These are phyloP conservation scores for Calycina herbarum DNA, from an alignment of 2,329 filamentous ascomycete genomes.

Conservation along the genomic window DNA sequence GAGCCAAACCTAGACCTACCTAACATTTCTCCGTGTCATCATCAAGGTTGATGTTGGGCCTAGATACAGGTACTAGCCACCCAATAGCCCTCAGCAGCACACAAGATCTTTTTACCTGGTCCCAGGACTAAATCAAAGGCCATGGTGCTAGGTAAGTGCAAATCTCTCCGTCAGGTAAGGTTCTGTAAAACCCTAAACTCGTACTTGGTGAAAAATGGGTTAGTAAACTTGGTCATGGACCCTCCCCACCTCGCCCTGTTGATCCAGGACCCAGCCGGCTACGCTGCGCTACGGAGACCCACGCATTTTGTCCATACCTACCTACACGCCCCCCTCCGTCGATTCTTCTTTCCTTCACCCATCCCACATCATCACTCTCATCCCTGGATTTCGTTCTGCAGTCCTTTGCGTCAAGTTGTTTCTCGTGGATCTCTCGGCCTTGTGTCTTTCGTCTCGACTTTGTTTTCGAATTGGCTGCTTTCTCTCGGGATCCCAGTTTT, in stretches of 20 bases:
- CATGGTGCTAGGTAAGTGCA: not conserved
- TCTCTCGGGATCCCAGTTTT: conserved; percentile 33
- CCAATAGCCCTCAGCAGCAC: not conserved
- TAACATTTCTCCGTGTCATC: not conserved
- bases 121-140: not conserved
- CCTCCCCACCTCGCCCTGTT: conserved; percentile 3
- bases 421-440: conserved; percentile 38
- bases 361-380: conserved; percentile 25
- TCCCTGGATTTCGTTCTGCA: conserved; percentile 29
- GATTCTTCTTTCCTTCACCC: conserved; percentile 18
- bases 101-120: not conserved
- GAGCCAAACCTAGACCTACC: too few relatives aligned
- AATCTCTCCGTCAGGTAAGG: conserved; percentile 3
- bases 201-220: conserved; percentile 1
- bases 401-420: conserved; percentile 38
- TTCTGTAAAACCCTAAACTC: conserved; percentile 3
- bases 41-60: not conserved
- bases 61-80: not conserved
- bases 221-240: conserved; percentile 7
- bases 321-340: conserved; percentile 10
- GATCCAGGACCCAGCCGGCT: not conserved
- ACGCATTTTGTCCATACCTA: conserved; percentile 5
- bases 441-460: conserved; percentile 38
- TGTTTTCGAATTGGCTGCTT: conserved; percentile 40
- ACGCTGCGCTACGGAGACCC: conserved; percentile 7